Conservation (phyloP, 352 stramenopile species). For the Globisporangium irregulare region DNA sequence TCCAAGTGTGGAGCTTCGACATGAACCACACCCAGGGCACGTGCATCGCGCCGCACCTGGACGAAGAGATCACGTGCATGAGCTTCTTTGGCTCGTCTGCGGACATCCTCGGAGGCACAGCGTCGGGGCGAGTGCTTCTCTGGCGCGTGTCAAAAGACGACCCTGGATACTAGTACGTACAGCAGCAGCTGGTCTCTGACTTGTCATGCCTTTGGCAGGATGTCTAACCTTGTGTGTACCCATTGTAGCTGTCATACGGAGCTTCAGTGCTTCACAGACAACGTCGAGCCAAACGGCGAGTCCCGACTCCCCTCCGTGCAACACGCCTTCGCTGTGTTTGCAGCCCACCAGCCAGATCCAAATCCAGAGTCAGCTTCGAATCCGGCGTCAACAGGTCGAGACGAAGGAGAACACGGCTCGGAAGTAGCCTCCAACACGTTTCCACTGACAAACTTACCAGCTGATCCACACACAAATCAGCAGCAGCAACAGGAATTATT, state of each 20-base stretch:
- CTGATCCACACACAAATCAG: not conserved
- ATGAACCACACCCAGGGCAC: constrained; percentile 61
- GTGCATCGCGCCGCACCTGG: constrained; percentile 28
- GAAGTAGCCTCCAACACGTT: constrained; percentile 12
- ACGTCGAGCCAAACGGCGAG: not conserved
- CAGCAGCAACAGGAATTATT: constrained; percentile 18
- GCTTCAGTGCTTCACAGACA: constrained; percentile 10
- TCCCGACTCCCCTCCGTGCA: constrained; percentile 1
- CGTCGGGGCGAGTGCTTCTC: constrained; percentile 38
- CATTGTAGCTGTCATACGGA: constrained; percentile 14
- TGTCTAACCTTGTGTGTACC: not conserved
- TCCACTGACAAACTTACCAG: constrained; percentile 7
- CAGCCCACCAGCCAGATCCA: not conserved
- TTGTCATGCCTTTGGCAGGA: too few relatives aligned
- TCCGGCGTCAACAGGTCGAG: not conserved
- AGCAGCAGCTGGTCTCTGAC: not conserved
- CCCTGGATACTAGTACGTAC: constrained; percentile 16
- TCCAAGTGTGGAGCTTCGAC: constrained; percentile 78
- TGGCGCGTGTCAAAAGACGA: constrained; percentile 29
- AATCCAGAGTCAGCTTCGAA: constrained; percentile 1
- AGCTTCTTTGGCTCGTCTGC: constrained; percentile 42
- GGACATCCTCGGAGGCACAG: constrained; percentile 52
- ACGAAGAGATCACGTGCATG: constrained; percentile 54
- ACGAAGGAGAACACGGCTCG: not conserved
- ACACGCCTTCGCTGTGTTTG: constrained; percentile 8